A percentile compares a stretch with the other conserved stretches of the same genome.
phyloP scores from a whole-genome alignment of 306 rosid genomes.

The Cicer cuneatum region DNA sequence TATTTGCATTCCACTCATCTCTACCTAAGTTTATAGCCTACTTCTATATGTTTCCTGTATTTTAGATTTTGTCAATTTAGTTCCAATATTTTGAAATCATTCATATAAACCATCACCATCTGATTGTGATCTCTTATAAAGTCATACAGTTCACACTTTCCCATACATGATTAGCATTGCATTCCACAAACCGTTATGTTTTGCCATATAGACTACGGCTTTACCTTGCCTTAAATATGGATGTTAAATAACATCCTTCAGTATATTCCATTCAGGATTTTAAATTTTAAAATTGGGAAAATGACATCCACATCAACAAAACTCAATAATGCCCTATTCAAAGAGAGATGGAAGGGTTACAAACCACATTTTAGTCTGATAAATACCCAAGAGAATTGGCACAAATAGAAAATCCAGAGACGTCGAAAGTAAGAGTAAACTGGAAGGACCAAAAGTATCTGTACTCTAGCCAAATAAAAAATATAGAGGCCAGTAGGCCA shows the following conservation, averaged over 20 bases:
- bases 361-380: constrained; percentile 24
- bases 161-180: constrained; percentile 16
- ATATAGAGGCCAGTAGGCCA: neutral
- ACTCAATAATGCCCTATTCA: constrained; percentile 3
- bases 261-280: constrained; percentile 29
- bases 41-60: constrained; percentile 10
- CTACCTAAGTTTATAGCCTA: neutral
- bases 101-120: neutral
- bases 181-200: constrained; percentile 16
- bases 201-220: constrained; percentile 23
- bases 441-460: constrained; percentile 19
- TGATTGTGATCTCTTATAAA: constrained; percentile 29
- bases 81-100: constrained; percentile 33
- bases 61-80: constrained; percentile 5
- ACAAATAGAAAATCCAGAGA: constrained; percentile 20
- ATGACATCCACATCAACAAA: constrained; percentile 35
- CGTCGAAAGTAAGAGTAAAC: constrained; percentile 29
- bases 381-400: neutral
- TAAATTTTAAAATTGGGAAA: constrained; percentile 23
- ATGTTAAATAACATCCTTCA: constrained; percentile 19
- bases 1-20: constrained; percentile 39
- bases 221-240: constrained; percentile 18
- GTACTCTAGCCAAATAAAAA: constrained; percentile 20
- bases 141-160: constrained; percentile 11
- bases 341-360: neutral